Conservation (phyloP, 2,329 filamentous ascomycete genomes). For the Orbilia brochopaga region DNA sequence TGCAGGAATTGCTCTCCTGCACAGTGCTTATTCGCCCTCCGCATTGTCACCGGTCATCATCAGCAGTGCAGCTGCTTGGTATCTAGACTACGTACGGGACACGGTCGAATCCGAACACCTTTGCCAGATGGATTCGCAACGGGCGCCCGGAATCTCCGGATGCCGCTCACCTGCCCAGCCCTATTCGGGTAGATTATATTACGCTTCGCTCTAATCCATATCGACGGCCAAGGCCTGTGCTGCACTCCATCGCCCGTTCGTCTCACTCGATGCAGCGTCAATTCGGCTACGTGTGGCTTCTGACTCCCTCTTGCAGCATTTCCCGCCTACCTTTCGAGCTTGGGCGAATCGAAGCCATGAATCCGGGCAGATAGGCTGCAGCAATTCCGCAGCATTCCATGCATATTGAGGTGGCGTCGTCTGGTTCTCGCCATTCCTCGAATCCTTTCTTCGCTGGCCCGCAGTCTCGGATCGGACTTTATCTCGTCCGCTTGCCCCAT, state of each 20-base stretch:
- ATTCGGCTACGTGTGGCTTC: background rate
- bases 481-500: background rate
- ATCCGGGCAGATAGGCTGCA: background rate
- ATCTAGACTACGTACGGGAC: background rate
- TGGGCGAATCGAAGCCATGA: background rate
- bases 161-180: constrained; percentile 13
- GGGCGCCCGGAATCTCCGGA: constrained; percentile 43
- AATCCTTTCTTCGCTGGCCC: background rate
- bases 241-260: no score
- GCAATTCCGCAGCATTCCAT: background rate
- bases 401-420: background rate
- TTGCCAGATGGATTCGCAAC: background rate
- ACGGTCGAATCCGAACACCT: background rate
- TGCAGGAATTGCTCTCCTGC: no score
- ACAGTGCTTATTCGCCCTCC: background rate
- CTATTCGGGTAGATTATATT: constrained; percentile 1
- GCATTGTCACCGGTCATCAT: background rate
- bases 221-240: background rate
- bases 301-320: background rate
- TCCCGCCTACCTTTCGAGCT: background rate
- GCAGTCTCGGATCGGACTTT: background rate
- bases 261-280: no score
- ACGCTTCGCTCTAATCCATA: background rate
- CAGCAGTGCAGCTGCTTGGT: background rate
- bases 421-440: background rate